Evolutionary conservation across 2,329 filamentous ascomycete genomes (phyloP).

Genomic region (Diaporthe sp.): DNA sequence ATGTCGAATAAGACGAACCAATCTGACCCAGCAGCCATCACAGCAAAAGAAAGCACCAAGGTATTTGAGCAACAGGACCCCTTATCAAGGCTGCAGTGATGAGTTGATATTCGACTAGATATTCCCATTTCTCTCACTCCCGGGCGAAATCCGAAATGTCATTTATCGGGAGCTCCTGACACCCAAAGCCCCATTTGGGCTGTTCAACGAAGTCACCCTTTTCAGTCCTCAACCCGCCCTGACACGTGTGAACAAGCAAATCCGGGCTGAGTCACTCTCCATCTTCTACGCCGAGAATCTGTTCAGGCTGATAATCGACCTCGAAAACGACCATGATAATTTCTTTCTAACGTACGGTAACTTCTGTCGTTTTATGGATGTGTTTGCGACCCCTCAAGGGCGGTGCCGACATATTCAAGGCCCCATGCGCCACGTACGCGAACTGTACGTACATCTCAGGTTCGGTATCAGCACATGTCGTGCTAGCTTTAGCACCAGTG

Average conservation of each 20-base stretch:
- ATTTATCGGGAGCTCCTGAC: neutral
- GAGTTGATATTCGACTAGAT: neutral
- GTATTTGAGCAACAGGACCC: neutral
- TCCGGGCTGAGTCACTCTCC: neutral
- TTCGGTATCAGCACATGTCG: too few relatives aligned
- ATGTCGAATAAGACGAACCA: neutral
- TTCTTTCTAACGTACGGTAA: too few relatives aligned
- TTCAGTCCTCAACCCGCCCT: neutral
- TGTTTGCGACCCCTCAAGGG: too few relatives aligned
- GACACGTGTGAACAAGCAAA: slow-evolving; percentile 3
- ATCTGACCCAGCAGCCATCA: neutral
- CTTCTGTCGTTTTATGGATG: too few relatives aligned
- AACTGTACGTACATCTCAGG: too few relatives aligned
- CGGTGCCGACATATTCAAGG: too few relatives aligned
- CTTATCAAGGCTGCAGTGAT: neutral
- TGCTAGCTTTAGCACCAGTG: too few relatives aligned
- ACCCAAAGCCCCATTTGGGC: neutral
- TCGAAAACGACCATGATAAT: too few relatives aligned
- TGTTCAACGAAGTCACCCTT: neutral
- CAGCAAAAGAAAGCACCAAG: neutral
- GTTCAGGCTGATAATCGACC: too few relatives aligned
- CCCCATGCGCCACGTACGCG: too few relatives aligned
- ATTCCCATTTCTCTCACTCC: neutral
- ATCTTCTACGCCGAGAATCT: neutral
- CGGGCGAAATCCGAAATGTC: neutral